Evolutionary conservation across 257 asterid genomes (phyloP), one percentile per base, ranked within the genome.

Genomic region (Perilla frutescens): DNA sequence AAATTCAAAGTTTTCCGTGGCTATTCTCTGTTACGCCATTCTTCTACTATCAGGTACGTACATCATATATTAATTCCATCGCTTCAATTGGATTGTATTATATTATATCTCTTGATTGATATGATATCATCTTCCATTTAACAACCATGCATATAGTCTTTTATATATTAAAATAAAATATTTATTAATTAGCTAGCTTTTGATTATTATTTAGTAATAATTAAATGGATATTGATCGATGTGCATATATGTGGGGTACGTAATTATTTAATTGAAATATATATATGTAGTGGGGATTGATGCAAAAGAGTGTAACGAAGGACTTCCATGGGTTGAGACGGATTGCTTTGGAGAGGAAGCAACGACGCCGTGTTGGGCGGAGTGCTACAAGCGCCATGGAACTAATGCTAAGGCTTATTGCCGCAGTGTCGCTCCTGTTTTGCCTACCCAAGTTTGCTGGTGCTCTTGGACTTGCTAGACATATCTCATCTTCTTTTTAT

Each of bases 371-470:
- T 65, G 57, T 1, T 45, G 56, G 56, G 26, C 41, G 29, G 70
- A 44, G 37, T 63, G 69, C n/a, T 7, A 44, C 55, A 20, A 15
- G 4, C 53, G 69, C 15, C 69, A 63, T 45, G 69, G 69, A 1
- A 15, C 54, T 6, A 0, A 8, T 2, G 72, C 62, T 51, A 67
- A 8, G 62, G 72, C 72, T 51, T 36, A 8, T n/a, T 67, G 72
- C 13, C 62, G 20, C 1, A 13, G 13, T 8, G 4, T 14, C 1
- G 34, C 9, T 8, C 72, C 72, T 1, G 69, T 9, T 15, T 9
- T 63, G 4, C 54, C 54, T 14, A 0, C 2, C n/a, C 20, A 15
- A 15, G 8, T 41, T 11, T 63, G 69, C 13, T 63, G 14, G 14
- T 63, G 69, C 39, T 7, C 39, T 3, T 63, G 37, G 53, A 0